A percentile compares a stretch with the other conserved stretches of the same genome.
Conservation (phyloP, 1,284 basidiomycete genomes). For the Cryptococcus sp. region DNA sequence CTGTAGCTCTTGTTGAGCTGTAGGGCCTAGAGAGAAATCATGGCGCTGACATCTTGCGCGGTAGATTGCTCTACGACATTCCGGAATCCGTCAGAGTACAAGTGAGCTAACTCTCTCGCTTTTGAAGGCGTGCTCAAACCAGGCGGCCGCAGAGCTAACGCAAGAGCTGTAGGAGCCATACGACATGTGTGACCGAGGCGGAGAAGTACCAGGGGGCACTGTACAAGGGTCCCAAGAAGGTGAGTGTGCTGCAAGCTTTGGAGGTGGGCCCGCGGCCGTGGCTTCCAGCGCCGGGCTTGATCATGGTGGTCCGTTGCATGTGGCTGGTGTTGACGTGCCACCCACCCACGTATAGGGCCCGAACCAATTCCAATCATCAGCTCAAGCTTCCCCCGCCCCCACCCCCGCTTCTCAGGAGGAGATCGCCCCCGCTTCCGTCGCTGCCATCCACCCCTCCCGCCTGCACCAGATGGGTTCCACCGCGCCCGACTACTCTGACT, state of each 20-base stretch:
- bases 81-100: slow-evolving; percentile 64
- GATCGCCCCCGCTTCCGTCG: slow-evolving; percentile 6
- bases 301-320: too few species aligned
- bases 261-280: background rate
- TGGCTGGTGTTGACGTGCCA: background rate
- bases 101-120: slow-evolving; percentile 46
- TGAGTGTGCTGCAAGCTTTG: too few species aligned
- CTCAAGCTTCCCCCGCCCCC: slow-evolving; percentile 19
- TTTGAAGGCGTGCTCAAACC: slow-evolving; percentile 11
- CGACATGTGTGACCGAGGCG: slow-evolving; percentile 78
- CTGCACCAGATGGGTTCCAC: slow-evolving; percentile 14
- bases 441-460: slow-evolving; percentile 41
- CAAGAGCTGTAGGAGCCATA: slow-evolving; percentile 55
- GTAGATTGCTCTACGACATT: slow-evolving; percentile 78
- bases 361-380: slow-evolving; percentile 7
- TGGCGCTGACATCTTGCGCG: background rate
- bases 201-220: slow-evolving; percentile 85
- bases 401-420: slow-evolving; percentile 8
- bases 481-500: background rate
- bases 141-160: slow-evolving; percentile 12
- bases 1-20: too few species aligned
- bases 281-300: too few species aligned
- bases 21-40: too few species aligned
- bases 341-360: slow-evolving; percentile 3
- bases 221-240: slow-evolving; percentile 72